Evolutionary conservation across 768 basidiomycete genomes (phyloP).

Genomic region (Mycena vitilis): DNA sequence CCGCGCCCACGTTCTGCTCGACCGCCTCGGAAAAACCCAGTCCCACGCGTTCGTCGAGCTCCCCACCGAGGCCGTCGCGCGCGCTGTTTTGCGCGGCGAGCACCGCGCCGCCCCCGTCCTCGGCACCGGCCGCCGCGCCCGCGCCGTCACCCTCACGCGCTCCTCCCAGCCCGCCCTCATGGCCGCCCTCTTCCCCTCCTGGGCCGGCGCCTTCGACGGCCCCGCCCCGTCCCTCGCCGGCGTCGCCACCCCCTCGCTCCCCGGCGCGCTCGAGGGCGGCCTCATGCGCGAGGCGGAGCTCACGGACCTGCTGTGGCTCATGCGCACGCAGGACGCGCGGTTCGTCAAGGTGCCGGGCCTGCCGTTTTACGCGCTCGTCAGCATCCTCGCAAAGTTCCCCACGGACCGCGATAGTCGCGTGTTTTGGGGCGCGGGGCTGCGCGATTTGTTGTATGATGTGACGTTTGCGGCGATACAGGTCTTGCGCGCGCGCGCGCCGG

Average conservation of each 20-base stretch:
- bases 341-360: constrained; percentile 88
- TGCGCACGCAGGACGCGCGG: constrained; percentile 84
- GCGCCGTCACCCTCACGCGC: constrained; percentile 86
- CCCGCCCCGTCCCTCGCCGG: constrained; percentile 75
- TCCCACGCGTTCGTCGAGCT: constrained; percentile 89
- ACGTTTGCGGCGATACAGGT: constrained; percentile 67
- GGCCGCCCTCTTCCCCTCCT: constrained; percentile 85
- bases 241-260: constrained; percentile 66
- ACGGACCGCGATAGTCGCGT: constrained; percentile 79
- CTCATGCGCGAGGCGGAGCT: constrained; percentile 77
- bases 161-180: constrained; percentile 86
- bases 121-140: constrained; percentile 80
- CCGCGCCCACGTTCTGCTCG: constrained; percentile 82
- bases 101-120: constrained; percentile 65
- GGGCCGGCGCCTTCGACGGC: constrained; percentile 82
- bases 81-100: constrained; percentile 73
- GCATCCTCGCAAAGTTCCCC: constrained; percentile 83
- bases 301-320: constrained; percentile 72
- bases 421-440: constrained; percentile 73
- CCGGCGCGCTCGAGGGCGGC: constrained; percentile 71
- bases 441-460: constrained; percentile 73
- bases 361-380: constrained; percentile 83
- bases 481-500: constrained; percentile 62
- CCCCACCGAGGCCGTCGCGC: constrained; percentile 67
- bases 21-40: constrained; percentile 84